phyloP scores from a whole-genome alignment of 352 stramenopile species.

The Globisporangium ultimum region DNA sequence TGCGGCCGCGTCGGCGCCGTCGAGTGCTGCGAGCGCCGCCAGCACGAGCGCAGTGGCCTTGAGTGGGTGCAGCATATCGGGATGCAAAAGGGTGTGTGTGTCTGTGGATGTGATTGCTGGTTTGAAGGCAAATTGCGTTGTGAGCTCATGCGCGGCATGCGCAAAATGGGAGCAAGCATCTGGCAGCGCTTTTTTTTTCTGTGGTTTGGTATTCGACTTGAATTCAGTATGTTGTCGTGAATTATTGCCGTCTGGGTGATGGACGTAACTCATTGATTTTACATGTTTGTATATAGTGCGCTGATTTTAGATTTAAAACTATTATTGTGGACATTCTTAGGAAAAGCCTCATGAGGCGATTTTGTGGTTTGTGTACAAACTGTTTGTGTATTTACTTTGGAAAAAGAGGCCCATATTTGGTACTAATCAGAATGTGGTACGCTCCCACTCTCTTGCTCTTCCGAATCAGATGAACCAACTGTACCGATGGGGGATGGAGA shows the following conservation, averaged over 20 bases:
- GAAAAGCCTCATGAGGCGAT: too few relatives aligned
- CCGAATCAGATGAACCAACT: neutral
- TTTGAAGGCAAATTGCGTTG: neutral
- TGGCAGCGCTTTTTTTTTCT: neutral
- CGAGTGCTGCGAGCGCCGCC: neutral
- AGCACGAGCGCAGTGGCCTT: neutral
- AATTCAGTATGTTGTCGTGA: constrained; percentile 1
- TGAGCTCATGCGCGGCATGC: neutral
- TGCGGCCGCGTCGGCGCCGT: neutral
- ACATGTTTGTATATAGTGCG: too few relatives aligned
- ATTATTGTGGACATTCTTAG: too few relatives aligned
- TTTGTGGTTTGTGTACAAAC: too few relatives aligned
- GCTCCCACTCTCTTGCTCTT: neutral
- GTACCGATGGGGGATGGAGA: neutral
- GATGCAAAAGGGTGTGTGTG: neutral
- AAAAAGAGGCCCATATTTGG: too few relatives aligned
- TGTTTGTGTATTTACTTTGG: too few relatives aligned
- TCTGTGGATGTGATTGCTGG: too few relatives aligned
- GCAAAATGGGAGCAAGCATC: neutral
- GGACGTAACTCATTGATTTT: neutral
- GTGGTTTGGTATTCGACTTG: neutral
- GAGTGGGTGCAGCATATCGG: neutral
- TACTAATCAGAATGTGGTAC: too few relatives aligned
- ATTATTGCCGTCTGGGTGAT: neutral
- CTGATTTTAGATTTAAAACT: too few relatives aligned